Evolutionary conservation across 129 eudicot genomes (phyloP).

Genomic region (Artemisia argyi): DNA sequence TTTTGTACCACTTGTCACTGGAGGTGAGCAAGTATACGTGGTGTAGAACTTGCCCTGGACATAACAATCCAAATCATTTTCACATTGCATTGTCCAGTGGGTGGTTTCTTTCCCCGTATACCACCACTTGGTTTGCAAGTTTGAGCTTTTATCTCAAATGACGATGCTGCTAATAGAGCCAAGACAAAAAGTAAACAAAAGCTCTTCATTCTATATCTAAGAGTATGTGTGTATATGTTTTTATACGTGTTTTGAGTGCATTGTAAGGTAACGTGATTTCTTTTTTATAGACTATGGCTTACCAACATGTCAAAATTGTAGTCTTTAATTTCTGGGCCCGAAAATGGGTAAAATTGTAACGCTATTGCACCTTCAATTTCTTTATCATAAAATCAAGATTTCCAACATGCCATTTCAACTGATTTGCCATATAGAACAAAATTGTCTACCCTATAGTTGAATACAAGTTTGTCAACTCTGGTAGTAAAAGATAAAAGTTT

Average conservation of each 20-base stretch:
- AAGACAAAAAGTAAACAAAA: background rate
- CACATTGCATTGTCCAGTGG: slow-evolving; percentile 4
- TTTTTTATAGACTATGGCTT: background rate
- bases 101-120: slow-evolving; percentile 1
- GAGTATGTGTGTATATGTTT: too few species aligned
- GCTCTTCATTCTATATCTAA: background rate
- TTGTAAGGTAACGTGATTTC: background rate
- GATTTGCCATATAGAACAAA: too few species aligned
- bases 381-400: too few species aligned
- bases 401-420: too few species aligned
- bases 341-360: too few species aligned
- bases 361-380: too few species aligned
- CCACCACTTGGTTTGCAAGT: slow-evolving; percentile 4
- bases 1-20: background rate
- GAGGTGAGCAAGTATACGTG: background rate
- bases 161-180: background rate
- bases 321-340: too few species aligned
- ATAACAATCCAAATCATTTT: background rate
- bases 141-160: background rate
- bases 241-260: background rate
- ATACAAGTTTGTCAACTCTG: too few species aligned
- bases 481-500: too few species aligned
- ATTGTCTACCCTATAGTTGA: too few species aligned
- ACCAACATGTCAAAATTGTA: background rate
- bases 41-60: slow-evolving; percentile 11